Percentiles rank a stretch among this genome's conserved stretches.
These are phyloP conservation scores for Pseudocercospora cruenta DNA, from an alignment of 2,329 filamentous ascomycete genomes.

Conservation along the genomic window DNA sequence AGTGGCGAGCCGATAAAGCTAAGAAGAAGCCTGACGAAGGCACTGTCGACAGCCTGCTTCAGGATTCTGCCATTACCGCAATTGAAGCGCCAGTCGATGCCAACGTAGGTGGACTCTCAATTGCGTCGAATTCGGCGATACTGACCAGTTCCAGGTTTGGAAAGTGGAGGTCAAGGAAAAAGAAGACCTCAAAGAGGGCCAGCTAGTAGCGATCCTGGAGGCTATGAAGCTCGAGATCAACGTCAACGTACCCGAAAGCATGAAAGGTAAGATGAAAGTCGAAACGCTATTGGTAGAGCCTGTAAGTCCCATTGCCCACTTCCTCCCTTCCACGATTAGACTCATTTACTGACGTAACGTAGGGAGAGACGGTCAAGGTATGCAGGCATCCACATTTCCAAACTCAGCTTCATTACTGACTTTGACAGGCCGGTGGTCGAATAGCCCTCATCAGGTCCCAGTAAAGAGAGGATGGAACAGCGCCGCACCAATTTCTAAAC, in stretches of 20 bases:
- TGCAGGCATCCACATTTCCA: not conserved
- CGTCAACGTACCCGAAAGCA: slow-evolving; percentile 44
- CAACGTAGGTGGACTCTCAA: slow-evolving; percentile 38
- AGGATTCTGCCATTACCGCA: slow-evolving; percentile 42
- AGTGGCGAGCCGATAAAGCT: slow-evolving; percentile 49
- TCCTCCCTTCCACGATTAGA: not conserved
- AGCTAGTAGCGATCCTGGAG: slow-evolving; percentile 48
- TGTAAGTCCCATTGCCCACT: slow-evolving; percentile 22
- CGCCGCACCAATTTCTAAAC: not conserved
- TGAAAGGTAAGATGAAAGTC: slow-evolving; percentile 34
- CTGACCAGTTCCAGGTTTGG: slow-evolving; percentile 34
- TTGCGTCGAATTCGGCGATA: not conserved
- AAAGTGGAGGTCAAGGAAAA: slow-evolving; percentile 48
- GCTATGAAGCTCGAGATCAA: slow-evolving; percentile 54
- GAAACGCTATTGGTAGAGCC: slow-evolving; percentile 49
- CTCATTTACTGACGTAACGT: not conserved
- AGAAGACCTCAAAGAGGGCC: slow-evolving; percentile 39
- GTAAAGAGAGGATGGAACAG: not conserved
- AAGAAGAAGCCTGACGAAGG: slow-evolving; percentile 52
- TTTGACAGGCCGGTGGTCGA: slow-evolving; percentile 11
- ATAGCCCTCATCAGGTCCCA: slow-evolving; percentile 8
- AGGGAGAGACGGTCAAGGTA: slow-evolving; percentile 20
- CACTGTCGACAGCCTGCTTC: slow-evolving; percentile 53
- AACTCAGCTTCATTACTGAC: not conserved
- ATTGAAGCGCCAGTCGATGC: slow-evolving; percentile 51